Evolutionary conservation across 371 early-diverging fungal genomes (phyloP).

Genomic region (Capillidium heterosporum): DNA sequence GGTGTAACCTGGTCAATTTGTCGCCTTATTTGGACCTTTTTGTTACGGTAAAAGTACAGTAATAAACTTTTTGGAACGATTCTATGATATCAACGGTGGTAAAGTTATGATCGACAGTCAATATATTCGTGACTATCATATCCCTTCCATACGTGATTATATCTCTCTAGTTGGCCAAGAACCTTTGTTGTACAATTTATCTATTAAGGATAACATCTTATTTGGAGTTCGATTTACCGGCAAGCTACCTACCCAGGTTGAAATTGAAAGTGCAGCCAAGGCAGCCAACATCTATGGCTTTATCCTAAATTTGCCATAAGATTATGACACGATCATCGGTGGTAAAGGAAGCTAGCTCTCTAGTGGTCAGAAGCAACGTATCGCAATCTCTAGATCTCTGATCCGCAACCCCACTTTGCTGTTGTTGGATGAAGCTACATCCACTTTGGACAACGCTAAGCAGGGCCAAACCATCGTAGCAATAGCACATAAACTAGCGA

Average conservation of each 20-base stretch:
- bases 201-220: slow-evolving; percentile 70
- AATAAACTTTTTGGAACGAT: slow-evolving; percentile 61
- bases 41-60: slow-evolving; percentile 68
- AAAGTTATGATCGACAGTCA: slow-evolving; percentile 57
- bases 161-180: slow-evolving; percentile 79
- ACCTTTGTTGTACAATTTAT: slow-evolving; percentile 61
- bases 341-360: slow-evolving; percentile 45
- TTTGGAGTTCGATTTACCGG: slow-evolving; percentile 22
- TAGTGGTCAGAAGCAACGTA: slow-evolving; percentile 53
- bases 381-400: slow-evolving; percentile 42
- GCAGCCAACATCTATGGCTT: slow-evolving; percentile 61
- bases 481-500: slow-evolving; percentile 25
- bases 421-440: slow-evolving; percentile 87
- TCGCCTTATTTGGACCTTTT: slow-evolving; percentile 2
- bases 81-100: slow-evolving; percentile 62
- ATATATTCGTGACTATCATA: slow-evolving; percentile 36
- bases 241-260: slow-evolving; percentile 20
- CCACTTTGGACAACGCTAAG: slow-evolving; percentile 58
- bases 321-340: slow-evolving; percentile 62
- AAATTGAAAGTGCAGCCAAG: slow-evolving; percentile 34
- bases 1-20: slow-evolving; percentile 38
- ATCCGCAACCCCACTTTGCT: slow-evolving; percentile 57
- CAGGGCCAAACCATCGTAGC: not conserved
- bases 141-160: slow-evolving; percentile 38
- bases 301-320: slow-evolving; percentile 35